Percentiles rank a stretch among this genome's conserved stretches.
phyloP scores from a whole-genome alignment of 2,329 filamentous ascomycete genomes.

The Rachicladosporium sp. region DNA sequence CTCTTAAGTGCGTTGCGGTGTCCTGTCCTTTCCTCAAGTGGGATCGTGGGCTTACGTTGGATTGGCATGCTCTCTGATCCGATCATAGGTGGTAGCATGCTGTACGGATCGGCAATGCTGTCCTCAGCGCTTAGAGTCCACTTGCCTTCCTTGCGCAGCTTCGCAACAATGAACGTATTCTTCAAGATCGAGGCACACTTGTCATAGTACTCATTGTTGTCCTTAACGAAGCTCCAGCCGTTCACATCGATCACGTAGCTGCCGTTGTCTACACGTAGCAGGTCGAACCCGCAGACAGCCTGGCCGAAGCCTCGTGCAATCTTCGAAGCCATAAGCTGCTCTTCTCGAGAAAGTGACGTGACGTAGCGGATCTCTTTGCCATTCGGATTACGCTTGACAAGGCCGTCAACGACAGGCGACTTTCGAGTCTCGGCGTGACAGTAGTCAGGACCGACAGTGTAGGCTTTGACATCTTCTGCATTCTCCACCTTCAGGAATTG shows the following conservation, averaged over 20 bases:
- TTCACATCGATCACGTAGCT: constrained; percentile 99
- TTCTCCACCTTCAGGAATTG: constrained; percentile 96
- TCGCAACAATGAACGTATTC: constrained; percentile 78
- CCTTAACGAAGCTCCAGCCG: constrained; percentile 99
- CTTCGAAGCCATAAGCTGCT: constrained; percentile 74
- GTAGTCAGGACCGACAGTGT: constrained; percentile 84
- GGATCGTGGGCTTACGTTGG: constrained; percentile 2
- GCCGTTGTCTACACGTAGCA: constrained; percentile 74
- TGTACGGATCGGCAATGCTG: constrained; percentile 10
- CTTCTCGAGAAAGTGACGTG: constrained; percentile 66
- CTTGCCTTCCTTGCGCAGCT: constrained; percentile 38
- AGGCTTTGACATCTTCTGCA: constrained; percentile 95
- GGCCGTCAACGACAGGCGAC: constrained; percentile 89
- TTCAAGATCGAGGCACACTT: constrained; percentile 75
- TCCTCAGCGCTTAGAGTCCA: constrained; percentile 14
- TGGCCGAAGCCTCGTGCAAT: constrained; percentile 91
- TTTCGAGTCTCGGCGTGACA: constrained; percentile 97
- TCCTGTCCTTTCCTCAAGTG: constrained; percentile 11
- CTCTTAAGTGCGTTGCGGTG: constrained; percentile 41
- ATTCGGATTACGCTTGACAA: constrained; percentile 91
- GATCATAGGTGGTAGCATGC: constrained; percentile 2
- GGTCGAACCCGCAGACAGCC: constrained; percentile 87
- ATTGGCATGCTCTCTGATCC: constrained; percentile 1
- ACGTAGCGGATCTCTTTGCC: constrained; percentile 96
- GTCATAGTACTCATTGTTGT: constrained; percentile 97